Evolutionary conservation across 2,329 filamentous ascomycete genomes (phyloP), one percentile per base, ranked within the genome.

Genomic region (Elsinoe ampelina): DNA sequence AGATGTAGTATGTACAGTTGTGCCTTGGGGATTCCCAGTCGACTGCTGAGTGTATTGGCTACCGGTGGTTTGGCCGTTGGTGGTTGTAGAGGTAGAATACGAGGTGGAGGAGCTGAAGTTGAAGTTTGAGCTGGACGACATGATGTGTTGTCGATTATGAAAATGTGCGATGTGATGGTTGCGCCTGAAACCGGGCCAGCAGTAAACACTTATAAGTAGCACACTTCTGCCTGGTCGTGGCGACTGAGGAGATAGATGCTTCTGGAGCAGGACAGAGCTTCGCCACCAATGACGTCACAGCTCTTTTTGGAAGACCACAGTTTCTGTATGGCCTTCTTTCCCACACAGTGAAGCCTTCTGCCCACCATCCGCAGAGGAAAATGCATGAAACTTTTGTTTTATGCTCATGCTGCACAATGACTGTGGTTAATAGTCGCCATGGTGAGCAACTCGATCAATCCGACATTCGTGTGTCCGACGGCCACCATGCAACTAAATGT

Each of bases 1-100:
- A 0, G 58, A 62, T 12, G 66, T 60, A 5, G 64, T 63, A 22
- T 59, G 62, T 7, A 66, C 62, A 2, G 63, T 65, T 12, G 63
- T 66, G 32, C 59, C 59, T 19, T 58, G 57, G n/a, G 61, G 58
- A 47, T 66, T 64, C 50, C 62, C 62, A 55, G 62, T 62, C 19
- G 59, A 62, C 20, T 65, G 62, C 7, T 63, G 62, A 20, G 57
- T 57, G 30, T 57, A 58, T 48, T 61, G 59, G 30, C 61, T 54
- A 58, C 67, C 65, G 10, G 62, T 65, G 8, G 55, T 61, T 41
- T 64, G 45, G 20, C 57, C 57, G 50, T 62, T 59, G 59, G 41
- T 54, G 58, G 59, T 61, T 58, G 39, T 60, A 57, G 48, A 63
- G 59, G 54, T 62, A 57, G 56, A 63, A 34, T 62, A 63, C 38